Base-by-base conservation (phyloP, 441 rosid genomes). In the Breynia disticha region DNA sequence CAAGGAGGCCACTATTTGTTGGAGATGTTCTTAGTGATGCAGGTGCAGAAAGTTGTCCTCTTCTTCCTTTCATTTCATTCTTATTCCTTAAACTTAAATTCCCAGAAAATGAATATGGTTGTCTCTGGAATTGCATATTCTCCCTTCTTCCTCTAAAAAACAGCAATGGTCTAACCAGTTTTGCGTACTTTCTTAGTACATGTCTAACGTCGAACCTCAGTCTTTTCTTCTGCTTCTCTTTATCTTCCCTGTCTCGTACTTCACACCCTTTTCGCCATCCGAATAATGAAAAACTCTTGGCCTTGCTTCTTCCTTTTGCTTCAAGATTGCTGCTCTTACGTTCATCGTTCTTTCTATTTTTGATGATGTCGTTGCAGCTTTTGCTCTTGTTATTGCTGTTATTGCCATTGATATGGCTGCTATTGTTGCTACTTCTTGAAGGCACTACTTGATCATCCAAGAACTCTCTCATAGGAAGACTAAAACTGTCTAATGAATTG, bases 1-100 rank as follows among this genome's bases (percentile, higher is more conserved):
- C 76, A 42, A 66, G 89, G 53, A 61, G 86, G 1, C 98, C 97
- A 61, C 95, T 88, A 28, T 88, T 86, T 19, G 85, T 70, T 28
- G 98, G 98, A 44, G 98, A 93, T 46, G 97, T 77, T 60, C 85
- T 82, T 79, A 84, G 84, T 1, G 98, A 91, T 43, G 90, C 97
- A 3, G 98, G 97, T 11, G 95, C 98, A 9, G 98, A 88, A 67
- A 63, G 76, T 43, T 72, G 67, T 13, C 82, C 87, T 64, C 76
- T 67, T 57, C 75, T 74, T 17, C 82, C 76, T 61, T 77, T 64
- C 35, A 73, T 51, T 22, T 80, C 85, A 51, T 67, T 76, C 59
- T 78, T 81, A 48, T 68, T 73, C 46, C 71, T 77, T 49, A 59
- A 52, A 17, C 74, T 70, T n/a, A 70, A 59, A 38, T 66, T 74